Percentiles rank a stretch among this genome's conserved stretches.
Evolutionary conservation across 345 rosid species (phyloP).

Genomic region (Eucalyptus coolabah): DNA sequence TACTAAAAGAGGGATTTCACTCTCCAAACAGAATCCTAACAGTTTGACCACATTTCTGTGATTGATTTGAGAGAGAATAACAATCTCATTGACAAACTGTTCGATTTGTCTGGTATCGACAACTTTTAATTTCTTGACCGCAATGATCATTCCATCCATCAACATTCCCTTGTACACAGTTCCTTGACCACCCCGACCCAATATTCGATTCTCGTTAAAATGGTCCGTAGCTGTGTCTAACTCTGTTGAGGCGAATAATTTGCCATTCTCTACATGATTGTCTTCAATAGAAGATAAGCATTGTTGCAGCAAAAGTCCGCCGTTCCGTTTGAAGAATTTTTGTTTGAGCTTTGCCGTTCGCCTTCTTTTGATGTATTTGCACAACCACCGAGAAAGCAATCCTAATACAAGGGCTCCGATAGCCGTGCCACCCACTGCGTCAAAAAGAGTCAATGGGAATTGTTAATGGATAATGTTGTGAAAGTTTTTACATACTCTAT

Average conservation of each 20-base stretch:
- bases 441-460: rapidly evolving
- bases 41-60: neutral
- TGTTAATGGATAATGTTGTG: neutral
- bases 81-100: conserved; percentile 1
- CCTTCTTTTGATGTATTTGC: neutral
- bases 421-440: neutral
- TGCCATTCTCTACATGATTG: neutral
- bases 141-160: neutral
- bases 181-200: neutral
- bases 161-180: conserved; percentile 5
- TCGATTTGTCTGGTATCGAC: neutral
- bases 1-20: neutral
- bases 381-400: neutral
- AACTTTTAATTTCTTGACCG: neutral
- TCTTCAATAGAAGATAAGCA: neutral
- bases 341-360: neutral
- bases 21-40: neutral
- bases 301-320: neutral
- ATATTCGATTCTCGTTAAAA: neutral
- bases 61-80: neutral
- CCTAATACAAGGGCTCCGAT: neutral
- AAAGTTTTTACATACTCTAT: rapidly evolving
- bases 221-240: neutral
- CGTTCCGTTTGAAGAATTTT: neutral
- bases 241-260: neutral